phyloP scores from a whole-genome alignment of 2,329 filamentous ascomycete genomes.

The Talaromyces islandicus region DNA sequence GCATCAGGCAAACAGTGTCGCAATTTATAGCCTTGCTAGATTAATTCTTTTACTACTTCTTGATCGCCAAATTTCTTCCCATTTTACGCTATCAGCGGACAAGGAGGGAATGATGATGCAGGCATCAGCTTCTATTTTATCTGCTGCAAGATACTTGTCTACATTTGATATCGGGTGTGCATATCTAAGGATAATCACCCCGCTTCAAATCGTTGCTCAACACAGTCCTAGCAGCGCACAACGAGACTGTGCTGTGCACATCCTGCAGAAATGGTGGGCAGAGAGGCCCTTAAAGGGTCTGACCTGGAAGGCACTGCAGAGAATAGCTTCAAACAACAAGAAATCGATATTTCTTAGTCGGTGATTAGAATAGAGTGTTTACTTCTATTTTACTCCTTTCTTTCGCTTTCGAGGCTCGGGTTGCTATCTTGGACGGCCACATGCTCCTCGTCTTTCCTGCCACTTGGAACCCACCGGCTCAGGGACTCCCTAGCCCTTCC shows the following conservation, averaged over 20 bases:
- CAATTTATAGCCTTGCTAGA: slow-evolving; percentile 1
- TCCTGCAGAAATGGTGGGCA: slow-evolving; percentile 4
- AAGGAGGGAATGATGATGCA: not conserved
- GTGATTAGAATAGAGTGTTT: not conserved
- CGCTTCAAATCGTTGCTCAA: slow-evolving; percentile 7
- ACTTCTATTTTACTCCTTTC: not conserved
- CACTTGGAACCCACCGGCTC: not conserved
- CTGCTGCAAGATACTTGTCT: slow-evolving; percentile 2
- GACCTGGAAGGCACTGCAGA: not conserved
- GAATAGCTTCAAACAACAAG: not conserved
- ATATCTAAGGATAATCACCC: slow-evolving; percentile 6
- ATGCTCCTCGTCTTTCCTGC: slow-evolving; percentile 2
- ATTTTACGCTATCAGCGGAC: not conserved
- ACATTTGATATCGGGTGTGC: slow-evolving; percentile 6
- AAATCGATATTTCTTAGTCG: not conserved
- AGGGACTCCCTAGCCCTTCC: not conserved
- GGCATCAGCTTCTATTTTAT: slow-evolving; percentile 1
- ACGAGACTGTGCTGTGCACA: not conserved
- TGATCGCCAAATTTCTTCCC: not conserved
- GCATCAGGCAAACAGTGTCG: slow-evolving; percentile 2
- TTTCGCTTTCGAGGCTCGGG: not conserved
- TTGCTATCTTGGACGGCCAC: not conserved
- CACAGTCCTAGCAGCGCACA: not conserved
- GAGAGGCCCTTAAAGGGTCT: slow-evolving; percentile 5
- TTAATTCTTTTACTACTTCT: slow-evolving; percentile 1